Evolutionary conservation across 78 protist genomes (phyloP).

Genomic region (Ministeria vibrans): DNA sequence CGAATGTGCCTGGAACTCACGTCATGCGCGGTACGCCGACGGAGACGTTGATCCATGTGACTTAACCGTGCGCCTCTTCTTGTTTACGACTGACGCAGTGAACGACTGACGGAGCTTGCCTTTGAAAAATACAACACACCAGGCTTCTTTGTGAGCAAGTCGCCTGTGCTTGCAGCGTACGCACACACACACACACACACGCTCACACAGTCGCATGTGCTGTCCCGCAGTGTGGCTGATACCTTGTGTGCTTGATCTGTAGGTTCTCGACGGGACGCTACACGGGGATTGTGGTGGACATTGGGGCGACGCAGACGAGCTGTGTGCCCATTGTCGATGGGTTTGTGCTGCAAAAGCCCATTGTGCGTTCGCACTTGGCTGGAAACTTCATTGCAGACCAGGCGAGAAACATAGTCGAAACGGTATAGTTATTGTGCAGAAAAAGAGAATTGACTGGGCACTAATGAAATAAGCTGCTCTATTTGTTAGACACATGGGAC

Average conservation of each 20-base stretch:
- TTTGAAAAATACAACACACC: background rate
- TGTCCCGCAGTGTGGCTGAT: background rate
- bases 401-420: too few relatives aligned
- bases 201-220: background rate
- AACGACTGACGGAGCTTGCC: background rate
- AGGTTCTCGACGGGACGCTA: slow-evolving; percentile 5
- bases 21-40: too few relatives aligned
- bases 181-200: background rate
- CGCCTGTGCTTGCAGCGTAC: background rate
- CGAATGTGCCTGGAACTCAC: background rate
- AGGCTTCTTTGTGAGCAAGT: background rate
- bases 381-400: too few relatives aligned
- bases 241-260: background rate
- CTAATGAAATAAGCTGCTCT: too few relatives aligned
- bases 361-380: too few relatives aligned
- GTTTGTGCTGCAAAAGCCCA: background rate
- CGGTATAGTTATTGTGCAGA: too few relatives aligned
- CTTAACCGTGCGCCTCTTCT: too few relatives aligned
- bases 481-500: too few relatives aligned
- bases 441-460: too few relatives aligned
- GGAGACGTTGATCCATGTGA: too few relatives aligned
- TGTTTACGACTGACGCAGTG: background rate
- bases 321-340: background rate
- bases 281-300: background rate
- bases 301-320: background rate